These are phyloP conservation scores for Leccinum rimulosum DNA, from an alignment of 768 basidiomycete genomes.

Conservation along the genomic window DNA sequence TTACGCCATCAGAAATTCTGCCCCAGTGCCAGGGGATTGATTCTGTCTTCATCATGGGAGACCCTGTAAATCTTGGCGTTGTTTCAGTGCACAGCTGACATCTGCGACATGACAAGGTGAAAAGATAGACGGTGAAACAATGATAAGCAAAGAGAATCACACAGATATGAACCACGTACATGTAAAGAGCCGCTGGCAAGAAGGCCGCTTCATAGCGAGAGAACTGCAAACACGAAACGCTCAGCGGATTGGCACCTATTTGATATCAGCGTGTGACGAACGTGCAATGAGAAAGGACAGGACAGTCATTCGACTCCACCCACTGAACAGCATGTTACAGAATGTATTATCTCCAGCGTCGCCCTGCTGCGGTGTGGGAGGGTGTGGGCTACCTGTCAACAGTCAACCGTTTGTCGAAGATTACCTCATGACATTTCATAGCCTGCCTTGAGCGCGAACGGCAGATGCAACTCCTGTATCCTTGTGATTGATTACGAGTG, in stretches of 20 bases:
- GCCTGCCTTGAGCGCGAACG: slow-evolving; percentile 11
- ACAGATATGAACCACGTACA: not conserved
- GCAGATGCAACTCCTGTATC: not conserved
- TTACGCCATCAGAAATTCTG: slow-evolving; percentile 29
- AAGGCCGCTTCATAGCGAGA: not conserved
- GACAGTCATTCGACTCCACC: not conserved
- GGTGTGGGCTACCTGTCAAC: not conserved
- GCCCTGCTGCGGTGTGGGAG: not conserved
- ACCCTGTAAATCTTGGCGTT: slow-evolving; percentile 70
- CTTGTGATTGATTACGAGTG: not conserved
- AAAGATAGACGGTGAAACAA: not conserved
- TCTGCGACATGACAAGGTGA: slow-evolving; percentile 24
- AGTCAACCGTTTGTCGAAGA: not conserved
- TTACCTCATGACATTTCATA: slow-evolving; percentile 17
- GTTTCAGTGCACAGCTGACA: slow-evolving; percentile 63
- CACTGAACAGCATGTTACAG: not conserved
- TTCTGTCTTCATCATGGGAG: slow-evolving; percentile 48
- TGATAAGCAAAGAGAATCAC: not conserved
- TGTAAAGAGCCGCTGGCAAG: not conserved
- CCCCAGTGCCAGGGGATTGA: slow-evolving; percentile 68
- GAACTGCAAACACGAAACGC: not conserved
- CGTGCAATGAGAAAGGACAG: not conserved
- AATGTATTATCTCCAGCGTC: not conserved
- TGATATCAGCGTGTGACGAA: not conserved
- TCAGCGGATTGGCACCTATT: not conserved